Percentiles rank a stretch among this genome's conserved stretches.
These are phyloP conservation scores for Cladobotryum mycophilum DNA, from an alignment of 2,329 filamentous ascomycete species.

Conservation along the genomic window DNA sequence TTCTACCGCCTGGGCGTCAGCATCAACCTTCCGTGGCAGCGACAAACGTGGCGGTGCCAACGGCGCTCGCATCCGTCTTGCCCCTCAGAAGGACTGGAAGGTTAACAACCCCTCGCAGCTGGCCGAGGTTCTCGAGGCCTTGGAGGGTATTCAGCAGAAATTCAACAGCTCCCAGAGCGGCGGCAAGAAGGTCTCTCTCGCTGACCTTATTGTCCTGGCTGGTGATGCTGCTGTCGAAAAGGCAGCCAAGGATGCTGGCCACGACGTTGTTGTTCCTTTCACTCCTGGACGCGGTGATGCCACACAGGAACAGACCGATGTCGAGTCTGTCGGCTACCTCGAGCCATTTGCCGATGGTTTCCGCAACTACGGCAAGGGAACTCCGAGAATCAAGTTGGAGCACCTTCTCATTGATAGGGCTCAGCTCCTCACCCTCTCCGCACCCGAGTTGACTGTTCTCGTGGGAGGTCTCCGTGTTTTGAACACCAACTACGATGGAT, in stretches of 20 bases:
- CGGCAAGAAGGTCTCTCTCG: slow-evolving; percentile 68
- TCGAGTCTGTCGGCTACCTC: slow-evolving; percentile 56
- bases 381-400: slow-evolving; percentile 56
- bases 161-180: slow-evolving; percentile 55
- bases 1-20: slow-evolving; percentile 61
- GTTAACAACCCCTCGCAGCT: slow-evolving; percentile 68
- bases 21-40: slow-evolving; percentile 64
- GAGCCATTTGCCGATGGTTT: slow-evolving; percentile 69
- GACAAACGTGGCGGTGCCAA: slow-evolving; percentile 83
- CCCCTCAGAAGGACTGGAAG: slow-evolving; percentile 65
- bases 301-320: slow-evolving; percentile 64
- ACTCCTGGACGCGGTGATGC: slow-evolving; percentile 67
- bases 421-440: slow-evolving; percentile 61
- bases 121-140: slow-evolving; percentile 50
- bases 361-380: slow-evolving; percentile 68
- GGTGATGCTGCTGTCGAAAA: slow-evolving; percentile 67
- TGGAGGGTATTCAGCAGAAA: slow-evolving; percentile 59
- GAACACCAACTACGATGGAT: slow-evolving; percentile 66
- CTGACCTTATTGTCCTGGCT: slow-evolving; percentile 72
- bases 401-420: slow-evolving; percentile 67
- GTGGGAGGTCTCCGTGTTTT: slow-evolving; percentile 66
- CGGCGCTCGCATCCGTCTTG: slow-evolving; percentile 68
- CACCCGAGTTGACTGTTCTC: slow-evolving; percentile 65
- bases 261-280: slow-evolving; percentile 59
- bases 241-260: slow-evolving; percentile 47